Percentiles rank a stretch among this genome's conserved stretches.
These are phyloP conservation scores for Stephanodiscus triporus DNA, from an alignment of 108 stramenopile species.

Conservation along the genomic window DNA sequence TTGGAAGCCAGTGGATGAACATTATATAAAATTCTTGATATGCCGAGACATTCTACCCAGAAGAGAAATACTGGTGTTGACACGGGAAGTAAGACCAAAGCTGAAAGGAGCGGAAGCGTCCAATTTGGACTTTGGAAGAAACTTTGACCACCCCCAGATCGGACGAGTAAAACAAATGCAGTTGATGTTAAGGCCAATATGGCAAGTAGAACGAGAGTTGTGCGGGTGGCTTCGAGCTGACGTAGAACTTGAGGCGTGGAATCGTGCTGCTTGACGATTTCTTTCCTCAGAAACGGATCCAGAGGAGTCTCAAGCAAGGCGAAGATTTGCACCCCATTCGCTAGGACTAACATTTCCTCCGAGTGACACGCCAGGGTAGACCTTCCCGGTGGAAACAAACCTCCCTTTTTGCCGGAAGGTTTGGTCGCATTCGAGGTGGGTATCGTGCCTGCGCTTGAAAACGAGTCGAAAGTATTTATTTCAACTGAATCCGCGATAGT, in stretches of 20 bases:
- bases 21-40: conserved; percentile 69
- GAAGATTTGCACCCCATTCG: conserved; percentile 72
- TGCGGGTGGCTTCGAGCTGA: conserved; percentile 60
- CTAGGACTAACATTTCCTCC: conserved; percentile 59
- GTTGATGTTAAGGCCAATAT: conserved; percentile 49
- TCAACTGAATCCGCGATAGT: not conserved
- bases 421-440: conserved; percentile 18
- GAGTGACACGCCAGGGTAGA: conserved; percentile 62
- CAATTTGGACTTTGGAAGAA: conserved; percentile 46
- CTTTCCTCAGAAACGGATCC: conserved; percentile 60
- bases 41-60: conserved; percentile 72
- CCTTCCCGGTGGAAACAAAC: conserved; percentile 53
- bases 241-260: conserved; percentile 60
- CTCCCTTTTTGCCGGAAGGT: not conserved
- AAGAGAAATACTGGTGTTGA: conserved; percentile 65
- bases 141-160: conserved; percentile 32
- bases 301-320: conserved; percentile 70
- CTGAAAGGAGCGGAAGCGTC: conserved; percentile 67
- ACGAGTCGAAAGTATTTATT: not conserved
- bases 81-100: conserved; percentile 64
- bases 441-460: conserved; percentile 2
- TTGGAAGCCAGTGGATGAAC: conserved; percentile 67
- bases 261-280: conserved; percentile 9
- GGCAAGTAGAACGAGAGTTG: conserved; percentile 39
- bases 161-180: conserved; percentile 45